Evolutionary conservation across 163 green algal genomes (phyloP), one percentile per base, ranked within the genome.

Genomic region (Trebouxiophyceae sp.): DNA sequence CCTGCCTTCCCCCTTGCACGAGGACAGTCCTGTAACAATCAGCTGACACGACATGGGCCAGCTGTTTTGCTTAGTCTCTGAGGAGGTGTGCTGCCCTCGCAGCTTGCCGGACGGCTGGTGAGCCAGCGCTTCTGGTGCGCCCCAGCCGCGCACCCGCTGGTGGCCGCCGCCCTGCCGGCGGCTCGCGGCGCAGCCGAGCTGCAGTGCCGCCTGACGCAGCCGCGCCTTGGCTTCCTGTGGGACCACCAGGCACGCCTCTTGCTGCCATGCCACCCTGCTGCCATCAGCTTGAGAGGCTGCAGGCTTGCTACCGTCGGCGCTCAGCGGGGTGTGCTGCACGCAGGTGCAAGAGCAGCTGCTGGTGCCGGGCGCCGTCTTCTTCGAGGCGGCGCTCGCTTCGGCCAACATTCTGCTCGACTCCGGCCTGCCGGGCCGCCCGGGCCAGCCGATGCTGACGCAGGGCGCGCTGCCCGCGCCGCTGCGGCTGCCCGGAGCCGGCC

Each of bases 311-410:
- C n/a, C n/a, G n/a, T n/a, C n/a, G n/a, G n/a, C n/a, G n/a, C n/a
- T n/a, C n/a, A n/a, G n/a, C n/a, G n/a, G n/a, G n/a, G n/a, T n/a
- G n/a, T 60, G 6, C 19, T 45, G 8, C 33, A 19, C 32, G 1
- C 56, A 65, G 58, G 87, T 96, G 0, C 54, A 67, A 12, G 81
- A 77, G 12, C 67, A 73, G 34, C 67, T 74, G 0, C 63, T 94
- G 0, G 83, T 93, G 33, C 88, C 88, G 6, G 86, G 72, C 2
- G 81, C 88, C 12, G 88, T 65, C 12, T 82, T 82, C 28, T 60
- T 94, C 39, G 88, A 95, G 71, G 65, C 63, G 28, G 62, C 54
- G 5, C 33, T 66, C 0, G 77, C 76, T 3, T 33, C 80, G 23
- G 66, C 60, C 6, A 29, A 16, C 29, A 66, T 79, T 45, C 64